A percentile compares a stretch with the other conserved stretches of the same genome.
Conservation (phyloP, 2,329 filamentous ascomycete genomes). For the Alternaria ventricosa region DNA sequence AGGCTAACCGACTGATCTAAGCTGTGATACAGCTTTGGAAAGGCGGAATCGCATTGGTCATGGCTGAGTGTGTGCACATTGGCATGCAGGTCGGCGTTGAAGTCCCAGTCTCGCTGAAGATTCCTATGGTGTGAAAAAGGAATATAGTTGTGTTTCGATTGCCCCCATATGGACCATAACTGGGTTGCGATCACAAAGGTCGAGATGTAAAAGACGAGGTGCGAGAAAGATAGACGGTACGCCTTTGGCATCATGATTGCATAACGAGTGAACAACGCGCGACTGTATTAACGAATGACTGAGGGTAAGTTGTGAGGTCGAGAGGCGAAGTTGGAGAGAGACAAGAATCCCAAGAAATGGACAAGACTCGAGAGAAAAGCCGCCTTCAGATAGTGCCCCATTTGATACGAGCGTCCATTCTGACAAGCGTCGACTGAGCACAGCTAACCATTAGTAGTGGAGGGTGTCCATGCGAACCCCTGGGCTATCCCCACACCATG, state of each 20-base stretch:
- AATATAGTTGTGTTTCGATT: conserved; percentile 26
- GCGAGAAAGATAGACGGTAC: conserved; percentile 33
- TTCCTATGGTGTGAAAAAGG: conserved; percentile 6
- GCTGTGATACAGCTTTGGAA: conserved; percentile 42
- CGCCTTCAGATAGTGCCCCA: conserved; percentile 9
- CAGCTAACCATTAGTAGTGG: conserved; percentile 23
- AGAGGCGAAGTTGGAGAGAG: conserved; percentile 10
- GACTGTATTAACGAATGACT: conserved; percentile 9
- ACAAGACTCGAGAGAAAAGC: conserved; percentile 25
- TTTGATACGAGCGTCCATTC: conserved; percentile 17
- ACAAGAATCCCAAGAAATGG: conserved; percentile 26
- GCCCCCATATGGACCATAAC: conserved; percentile 37
- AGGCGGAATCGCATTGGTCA: conserved; percentile 42
- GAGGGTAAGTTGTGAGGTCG: conserved; percentile 8
- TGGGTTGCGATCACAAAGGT: conserved; percentile 39
- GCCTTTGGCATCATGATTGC: conserved; percentile 42
- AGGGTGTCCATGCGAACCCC: conserved; percentile 19
- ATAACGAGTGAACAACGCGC: conserved; percentile 29
- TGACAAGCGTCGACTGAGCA: conserved; percentile 21
- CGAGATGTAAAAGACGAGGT: conserved; percentile 39
- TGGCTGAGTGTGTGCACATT: conserved; percentile 42
- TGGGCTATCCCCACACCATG: conserved; percentile 20
- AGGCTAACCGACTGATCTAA: conserved; percentile 33
- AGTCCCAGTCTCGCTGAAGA: conserved; percentile 26
- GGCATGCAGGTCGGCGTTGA: conserved; percentile 38